phyloP scores from a whole-genome alignment of 345 rosid species.

The Eucalyptus camaldulensis region DNA sequence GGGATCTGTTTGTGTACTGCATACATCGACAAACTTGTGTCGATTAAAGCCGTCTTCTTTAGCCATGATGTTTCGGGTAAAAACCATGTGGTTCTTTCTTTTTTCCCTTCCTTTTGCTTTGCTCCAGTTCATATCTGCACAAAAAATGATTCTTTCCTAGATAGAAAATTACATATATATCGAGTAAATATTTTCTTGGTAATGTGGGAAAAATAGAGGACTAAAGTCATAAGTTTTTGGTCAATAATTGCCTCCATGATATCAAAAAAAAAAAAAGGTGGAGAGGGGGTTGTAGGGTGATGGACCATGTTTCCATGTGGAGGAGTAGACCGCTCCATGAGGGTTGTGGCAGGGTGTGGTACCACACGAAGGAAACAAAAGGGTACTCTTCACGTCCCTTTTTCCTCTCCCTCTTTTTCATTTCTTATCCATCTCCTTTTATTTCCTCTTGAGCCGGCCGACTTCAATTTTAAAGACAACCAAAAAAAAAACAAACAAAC shows the following conservation, averaged over 20 bases:
- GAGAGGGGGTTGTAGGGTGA: not conserved
- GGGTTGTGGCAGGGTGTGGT: not conserved
- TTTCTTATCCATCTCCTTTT: not conserved
- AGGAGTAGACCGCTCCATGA: not conserved
- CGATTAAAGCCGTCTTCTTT: not conserved
- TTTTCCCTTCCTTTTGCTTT: not conserved
- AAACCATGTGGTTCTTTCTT: not conserved
- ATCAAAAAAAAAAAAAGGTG: not conserved
- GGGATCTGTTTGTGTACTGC: not conserved
- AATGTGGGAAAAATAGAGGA: not conserved
- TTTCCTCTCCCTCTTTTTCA: not conserved
- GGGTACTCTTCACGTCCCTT: not conserved
- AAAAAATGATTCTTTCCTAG: not conserved
- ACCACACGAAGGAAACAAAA: not conserved
- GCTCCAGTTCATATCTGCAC: not conserved
- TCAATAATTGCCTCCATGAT: not conserved
- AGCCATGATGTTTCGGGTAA: not conserved
- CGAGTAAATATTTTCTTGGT: not conserved
- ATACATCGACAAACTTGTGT: not conserved
- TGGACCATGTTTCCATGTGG: not conserved
- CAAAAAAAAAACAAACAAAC: accelerated
- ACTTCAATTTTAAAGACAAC: not conserved
- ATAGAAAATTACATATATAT: not conserved
- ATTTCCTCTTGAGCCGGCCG: not conserved
- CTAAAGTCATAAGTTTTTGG: not conserved